Conservation (phyloP, 805 yeast species). For the Hanseniaspora jakobsenii region DNA sequence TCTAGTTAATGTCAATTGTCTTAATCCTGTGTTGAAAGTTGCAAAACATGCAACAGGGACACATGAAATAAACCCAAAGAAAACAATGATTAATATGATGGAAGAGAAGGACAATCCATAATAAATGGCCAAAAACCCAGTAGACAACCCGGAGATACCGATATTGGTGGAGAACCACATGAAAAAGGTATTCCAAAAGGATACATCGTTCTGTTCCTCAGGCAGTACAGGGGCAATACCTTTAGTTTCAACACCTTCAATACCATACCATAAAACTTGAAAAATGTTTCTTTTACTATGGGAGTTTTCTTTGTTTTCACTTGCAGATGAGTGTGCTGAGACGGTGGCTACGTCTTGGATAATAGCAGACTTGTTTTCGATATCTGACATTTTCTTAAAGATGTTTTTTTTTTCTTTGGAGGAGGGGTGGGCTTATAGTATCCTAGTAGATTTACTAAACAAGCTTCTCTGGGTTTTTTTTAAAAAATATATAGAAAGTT, state of each 20-base stretch:
- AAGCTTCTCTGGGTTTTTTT: too few relatives aligned
- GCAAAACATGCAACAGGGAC: constrained; percentile 74
- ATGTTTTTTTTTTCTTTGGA: too few relatives aligned
- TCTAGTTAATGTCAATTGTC: constrained; percentile 77
- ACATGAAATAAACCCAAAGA: constrained; percentile 64
- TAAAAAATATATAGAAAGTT: too few relatives aligned
- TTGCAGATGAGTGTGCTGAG: not conserved
- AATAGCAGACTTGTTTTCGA: not conserved
- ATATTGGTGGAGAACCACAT: constrained; percentile 90
- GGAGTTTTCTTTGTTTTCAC: not conserved
- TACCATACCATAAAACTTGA: constrained; percentile 13
- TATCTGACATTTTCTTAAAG: too few relatives aligned
- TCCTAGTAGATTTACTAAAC: too few relatives aligned
- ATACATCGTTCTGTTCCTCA: constrained; percentile 34
- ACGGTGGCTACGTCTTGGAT: not conserved
- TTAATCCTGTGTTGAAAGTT: constrained; percentile 74
- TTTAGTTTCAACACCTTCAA: constrained; percentile 15
- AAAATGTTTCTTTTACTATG: constrained; percentile 7
- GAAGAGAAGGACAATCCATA: constrained; percentile 67
- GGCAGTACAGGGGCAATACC: constrained; percentile 44
- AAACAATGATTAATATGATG: constrained; percentile 51
- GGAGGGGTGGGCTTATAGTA: too few relatives aligned
- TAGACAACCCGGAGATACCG: constrained; percentile 74
- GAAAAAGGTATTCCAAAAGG: constrained; percentile 36
- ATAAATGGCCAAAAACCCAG: constrained; percentile 57